Base-by-base conservation (phyloP, 768 basidiomycete species). In the Paxillus involutus region DNA sequence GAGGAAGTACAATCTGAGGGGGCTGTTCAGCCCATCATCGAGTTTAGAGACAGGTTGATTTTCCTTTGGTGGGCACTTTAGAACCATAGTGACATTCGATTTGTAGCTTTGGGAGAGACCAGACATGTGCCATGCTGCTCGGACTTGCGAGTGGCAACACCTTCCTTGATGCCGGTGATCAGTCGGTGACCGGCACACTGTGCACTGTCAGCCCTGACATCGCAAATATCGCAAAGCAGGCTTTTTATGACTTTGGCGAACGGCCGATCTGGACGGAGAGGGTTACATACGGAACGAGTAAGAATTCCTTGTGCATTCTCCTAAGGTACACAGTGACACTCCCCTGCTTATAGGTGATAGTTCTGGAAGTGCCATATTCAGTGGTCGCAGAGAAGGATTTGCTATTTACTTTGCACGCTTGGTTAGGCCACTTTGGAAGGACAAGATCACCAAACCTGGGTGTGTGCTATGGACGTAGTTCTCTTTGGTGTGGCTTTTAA, bases 41-140 rank as follows among this genome's bases (percentile, higher is more conserved):
- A 89, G 51, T 94, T 95, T 66, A 79, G 88, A 49, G 87, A 92
- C 61, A 89, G 84, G 94, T 86, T 60, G 52, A 75, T 57, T 37
- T 48, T 51, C 39, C 19, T 49, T 10, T 14, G 39, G 24, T 26
- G 50, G 44, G 45, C 10, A n/a, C 5, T 26, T 44, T 44, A 30
- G 32, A 14, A 44, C n/a, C 24, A 26, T 41, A 44, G 51, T 59
- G 30, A 63, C 41, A 14, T 44, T 47, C 19, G 55, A 39, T 17
- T 14, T 33, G 16, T 60, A 96, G 94, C 65, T 97, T 90, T 68
- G 94, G 94, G 44, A 82, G 92, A 49, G 91, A 94, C 67, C 91
- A 96, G 63, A 89, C 91, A 3, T 95, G 93, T 62, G 88, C 91
- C 6, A 95, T 97, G 90, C 81, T 93, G 16, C 79, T 96, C 13